phyloP scores from a whole-genome alignment of 2,329 filamentous ascomycete species.

The Phialophora expanda region DNA sequence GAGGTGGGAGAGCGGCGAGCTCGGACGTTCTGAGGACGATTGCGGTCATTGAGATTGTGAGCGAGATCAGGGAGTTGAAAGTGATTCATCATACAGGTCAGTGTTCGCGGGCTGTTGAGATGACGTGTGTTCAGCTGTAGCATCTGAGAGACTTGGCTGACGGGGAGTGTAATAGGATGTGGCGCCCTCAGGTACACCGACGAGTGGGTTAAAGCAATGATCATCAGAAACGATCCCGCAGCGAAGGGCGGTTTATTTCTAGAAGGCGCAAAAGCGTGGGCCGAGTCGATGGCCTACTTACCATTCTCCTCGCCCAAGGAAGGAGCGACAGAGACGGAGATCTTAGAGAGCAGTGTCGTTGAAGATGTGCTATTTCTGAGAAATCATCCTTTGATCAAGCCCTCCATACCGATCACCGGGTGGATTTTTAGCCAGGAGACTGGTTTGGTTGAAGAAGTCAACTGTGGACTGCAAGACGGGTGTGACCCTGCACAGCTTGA shows the following conservation, averaged over 20 bases:
- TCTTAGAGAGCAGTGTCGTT: conserved; percentile 20
- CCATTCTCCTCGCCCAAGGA: conserved; percentile 9
- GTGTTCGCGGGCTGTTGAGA: neutral
- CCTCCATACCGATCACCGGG: conserved; percentile 19
- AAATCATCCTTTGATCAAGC: conserved; percentile 19
- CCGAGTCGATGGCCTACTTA: conserved; percentile 11
- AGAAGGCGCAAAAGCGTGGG: conserved; percentile 8
- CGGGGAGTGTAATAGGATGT: conserved; percentile 6
- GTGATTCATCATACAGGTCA: conserved; percentile 25
- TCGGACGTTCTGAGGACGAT: conserved; percentile 21
- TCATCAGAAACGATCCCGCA: conserved; percentile 17
- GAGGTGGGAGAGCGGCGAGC: conserved; percentile 19
- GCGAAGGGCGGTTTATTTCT: conserved; percentile 18
- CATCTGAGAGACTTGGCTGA: neutral
- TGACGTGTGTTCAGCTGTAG: neutral
- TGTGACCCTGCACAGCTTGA: conserved; percentile 15
- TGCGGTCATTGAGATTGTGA: conserved; percentile 15
- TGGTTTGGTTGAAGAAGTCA: conserved; percentile 19
- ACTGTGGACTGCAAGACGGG: conserved; percentile 18
- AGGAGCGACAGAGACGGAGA: conserved; percentile 12
- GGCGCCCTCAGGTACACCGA: conserved; percentile 13
- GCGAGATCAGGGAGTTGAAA: conserved; percentile 22
- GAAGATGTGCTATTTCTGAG: conserved; percentile 22
- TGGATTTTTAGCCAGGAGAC: conserved; percentile 19
- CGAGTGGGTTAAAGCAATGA: conserved; percentile 14